Conservation (phyloP, 345 rosid species). For the Clarkia xantiana region DNA sequence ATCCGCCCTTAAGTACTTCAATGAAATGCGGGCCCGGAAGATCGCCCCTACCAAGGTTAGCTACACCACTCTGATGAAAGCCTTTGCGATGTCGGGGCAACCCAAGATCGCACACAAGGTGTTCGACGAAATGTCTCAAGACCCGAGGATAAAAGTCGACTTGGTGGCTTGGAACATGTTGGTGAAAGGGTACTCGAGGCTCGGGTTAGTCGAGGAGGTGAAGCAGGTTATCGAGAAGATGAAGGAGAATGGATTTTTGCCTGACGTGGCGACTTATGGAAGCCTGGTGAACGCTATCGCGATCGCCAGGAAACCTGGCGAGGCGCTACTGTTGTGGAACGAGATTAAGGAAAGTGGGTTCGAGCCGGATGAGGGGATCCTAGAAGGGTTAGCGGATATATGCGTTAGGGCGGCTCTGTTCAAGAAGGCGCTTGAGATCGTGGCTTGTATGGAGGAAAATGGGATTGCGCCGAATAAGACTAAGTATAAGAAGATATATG, state of each 20-base stretch:
- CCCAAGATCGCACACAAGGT: slow-evolving; percentile 80
- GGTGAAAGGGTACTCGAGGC: slow-evolving; percentile 68
- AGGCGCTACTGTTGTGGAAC: slow-evolving; percentile 85
- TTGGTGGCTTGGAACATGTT: slow-evolving; percentile 83
- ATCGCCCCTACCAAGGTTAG: slow-evolving; percentile 82
- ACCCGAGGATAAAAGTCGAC: slow-evolving; percentile 72
- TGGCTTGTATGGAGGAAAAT: slow-evolving; percentile 88
- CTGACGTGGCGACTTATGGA: slow-evolving; percentile 72
- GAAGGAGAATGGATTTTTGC: slow-evolving; percentile 59
- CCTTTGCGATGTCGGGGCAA: slow-evolving; percentile 75
- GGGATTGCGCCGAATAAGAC: slow-evolving; percentile 79
- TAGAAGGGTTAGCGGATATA: slow-evolving; percentile 69
- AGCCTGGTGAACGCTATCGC: slow-evolving; percentile 76
- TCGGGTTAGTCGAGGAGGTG: slow-evolving; percentile 72
- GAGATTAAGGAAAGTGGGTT: slow-evolving; percentile 66
- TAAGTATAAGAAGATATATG: slow-evolving; percentile 71
- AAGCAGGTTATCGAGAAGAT: slow-evolving; percentile 48
- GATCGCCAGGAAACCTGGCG: slow-evolving; percentile 88
- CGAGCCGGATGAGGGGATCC: slow-evolving; percentile 61
- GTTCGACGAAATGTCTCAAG: slow-evolving; percentile 76
- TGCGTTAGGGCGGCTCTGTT: slow-evolving; percentile 88
- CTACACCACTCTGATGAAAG: slow-evolving; percentile 94
- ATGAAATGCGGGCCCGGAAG: slow-evolving; percentile 69
- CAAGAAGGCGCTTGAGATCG: slow-evolving; percentile 74
- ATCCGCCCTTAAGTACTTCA: slow-evolving; percentile 67